These are phyloP conservation scores for Salix purpurea DNA, from an alignment of 345 rosid genomes.

Conservation along the genomic window DNA sequence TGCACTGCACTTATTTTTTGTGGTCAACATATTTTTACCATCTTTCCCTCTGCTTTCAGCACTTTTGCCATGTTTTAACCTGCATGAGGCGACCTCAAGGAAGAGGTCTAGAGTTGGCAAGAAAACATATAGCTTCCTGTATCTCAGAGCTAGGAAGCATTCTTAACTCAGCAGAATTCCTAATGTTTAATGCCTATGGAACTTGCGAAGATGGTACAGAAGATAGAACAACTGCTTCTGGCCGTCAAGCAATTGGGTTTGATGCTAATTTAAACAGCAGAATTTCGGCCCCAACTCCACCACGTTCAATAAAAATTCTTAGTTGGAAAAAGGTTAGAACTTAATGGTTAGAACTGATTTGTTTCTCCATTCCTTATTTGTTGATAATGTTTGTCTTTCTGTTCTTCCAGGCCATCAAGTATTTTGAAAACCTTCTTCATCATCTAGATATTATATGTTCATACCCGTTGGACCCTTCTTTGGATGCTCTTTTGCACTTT, in stretches of 20 bases:
- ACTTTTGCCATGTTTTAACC: slow-evolving; percentile 75
- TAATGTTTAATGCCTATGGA: slow-evolving; percentile 33
- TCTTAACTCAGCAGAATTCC: slow-evolving; percentile 48
- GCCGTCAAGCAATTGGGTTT: slow-evolving; percentile 74
- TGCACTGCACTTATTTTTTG: background rate
- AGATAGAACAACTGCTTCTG: slow-evolving; percentile 84
- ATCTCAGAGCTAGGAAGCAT: slow-evolving; percentile 67
- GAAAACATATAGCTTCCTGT: slow-evolving; percentile 83
- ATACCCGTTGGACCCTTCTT: slow-evolving; percentile 56
- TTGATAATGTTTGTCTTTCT: slow-evolving; percentile 19
- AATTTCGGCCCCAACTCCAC: slow-evolving; percentile 91
- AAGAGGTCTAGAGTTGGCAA: slow-evolving; percentile 84
- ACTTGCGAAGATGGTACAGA: slow-evolving; percentile 39
- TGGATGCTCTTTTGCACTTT: slow-evolving; percentile 70
- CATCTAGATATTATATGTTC: slow-evolving; percentile 79
- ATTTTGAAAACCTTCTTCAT: slow-evolving; percentile 85
- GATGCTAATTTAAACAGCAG: slow-evolving; percentile 82
- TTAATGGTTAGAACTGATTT: slow-evolving; percentile 5
- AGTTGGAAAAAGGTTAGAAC: slow-evolving; percentile 74
- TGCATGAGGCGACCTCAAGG: slow-evolving; percentile 95
- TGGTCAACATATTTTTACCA: slow-evolving; percentile 7
- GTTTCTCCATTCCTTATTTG: slow-evolving; percentile 3
- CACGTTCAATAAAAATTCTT: slow-evolving; percentile 82
- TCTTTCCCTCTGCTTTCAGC: slow-evolving; percentile 51
- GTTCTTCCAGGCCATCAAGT: slow-evolving; percentile 69